phyloP scores from a whole-genome alignment of 805 yeast genomes.

The Barnettozyma wickerhamii region DNA sequence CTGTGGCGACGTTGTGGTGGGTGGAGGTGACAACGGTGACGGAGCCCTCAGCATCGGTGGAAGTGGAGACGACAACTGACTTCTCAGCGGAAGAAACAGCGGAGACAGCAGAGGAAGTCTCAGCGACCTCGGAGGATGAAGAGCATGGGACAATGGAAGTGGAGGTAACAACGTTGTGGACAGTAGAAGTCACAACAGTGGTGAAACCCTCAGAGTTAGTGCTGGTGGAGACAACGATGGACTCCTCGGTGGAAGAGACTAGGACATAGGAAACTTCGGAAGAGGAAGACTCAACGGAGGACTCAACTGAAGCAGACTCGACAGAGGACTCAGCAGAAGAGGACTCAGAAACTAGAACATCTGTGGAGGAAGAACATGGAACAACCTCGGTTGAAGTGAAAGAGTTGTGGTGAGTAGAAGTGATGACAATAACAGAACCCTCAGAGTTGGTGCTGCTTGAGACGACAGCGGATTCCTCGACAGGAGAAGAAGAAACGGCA shows the following conservation, averaged over 20 bases:
- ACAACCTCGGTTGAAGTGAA: neutral
- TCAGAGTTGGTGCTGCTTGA: neutral
- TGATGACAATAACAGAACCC: neutral
- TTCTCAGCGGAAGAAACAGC: too few relatives aligned
- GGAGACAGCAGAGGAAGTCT: too few relatives aligned
- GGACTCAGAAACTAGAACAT: neutral
- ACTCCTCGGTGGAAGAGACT: too few relatives aligned
- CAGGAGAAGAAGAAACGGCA: neutral
- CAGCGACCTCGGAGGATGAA: too few relatives aligned
- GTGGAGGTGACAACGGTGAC: too few relatives aligned
- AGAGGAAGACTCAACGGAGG: neutral
- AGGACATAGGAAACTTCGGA: neutral
- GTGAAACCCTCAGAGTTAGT: too few relatives aligned
- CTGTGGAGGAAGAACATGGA: neutral
- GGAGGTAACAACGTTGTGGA: neutral
- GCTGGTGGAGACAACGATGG: too few relatives aligned
- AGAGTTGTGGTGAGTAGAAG: too few relatives aligned
- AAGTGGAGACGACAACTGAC: too few relatives aligned
- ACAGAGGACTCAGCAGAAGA: neutral
- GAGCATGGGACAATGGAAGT: neutral
- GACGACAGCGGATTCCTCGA: neutral
- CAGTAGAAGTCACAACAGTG: too few relatives aligned
- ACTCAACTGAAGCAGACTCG: neutral
- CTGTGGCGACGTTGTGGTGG: too few relatives aligned
- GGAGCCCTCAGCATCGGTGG: too few relatives aligned